phyloP scores from a whole-genome alignment of 208 protist genomes.

The Crithidia brevicula region DNA sequence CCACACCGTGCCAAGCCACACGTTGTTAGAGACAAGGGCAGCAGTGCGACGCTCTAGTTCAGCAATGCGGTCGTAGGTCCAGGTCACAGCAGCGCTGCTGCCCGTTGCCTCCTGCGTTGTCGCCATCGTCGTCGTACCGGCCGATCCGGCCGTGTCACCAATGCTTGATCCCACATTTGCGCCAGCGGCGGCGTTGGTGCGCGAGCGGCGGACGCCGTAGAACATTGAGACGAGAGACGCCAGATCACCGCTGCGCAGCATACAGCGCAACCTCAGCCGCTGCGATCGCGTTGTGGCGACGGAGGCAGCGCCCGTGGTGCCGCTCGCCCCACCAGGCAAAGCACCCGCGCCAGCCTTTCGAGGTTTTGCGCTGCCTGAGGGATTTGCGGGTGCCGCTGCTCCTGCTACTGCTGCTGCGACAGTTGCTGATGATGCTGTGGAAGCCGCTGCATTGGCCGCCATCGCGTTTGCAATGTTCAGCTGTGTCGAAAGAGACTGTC shows the following conservation, averaged over 20 bases:
- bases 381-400: not conserved
- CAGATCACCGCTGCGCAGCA: slow-evolving; percentile 57
- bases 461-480: slow-evolving; percentile 2
- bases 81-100: not conserved
- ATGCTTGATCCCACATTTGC: not conserved
- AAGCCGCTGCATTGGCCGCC: slow-evolving; percentile 3
- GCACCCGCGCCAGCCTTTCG: slow-evolving; percentile 7
- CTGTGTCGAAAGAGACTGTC: no score
- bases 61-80: slow-evolving; percentile 62
- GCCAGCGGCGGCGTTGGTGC: slow-evolving; percentile 13
- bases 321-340: not conserved
- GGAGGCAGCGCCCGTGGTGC: slow-evolving; percentile 9
- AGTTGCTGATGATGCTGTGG: not conserved
- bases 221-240: slow-evolving; percentile 52
- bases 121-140: not conserved
- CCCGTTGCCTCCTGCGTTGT: not conserved
- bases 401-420: not conserved
- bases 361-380: not conserved
- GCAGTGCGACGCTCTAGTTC: slow-evolving; percentile 57
- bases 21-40: slow-evolving; percentile 49
- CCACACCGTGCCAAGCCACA: slow-evolving; percentile 79
- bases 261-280: slow-evolving; percentile 73
- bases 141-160: not conserved
- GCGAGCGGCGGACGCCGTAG: slow-evolving; percentile 58
- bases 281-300: slow-evolving; percentile 24